Conservation (phyloP, 179 eudicot genomes). For the Silene vulgaris region DNA sequence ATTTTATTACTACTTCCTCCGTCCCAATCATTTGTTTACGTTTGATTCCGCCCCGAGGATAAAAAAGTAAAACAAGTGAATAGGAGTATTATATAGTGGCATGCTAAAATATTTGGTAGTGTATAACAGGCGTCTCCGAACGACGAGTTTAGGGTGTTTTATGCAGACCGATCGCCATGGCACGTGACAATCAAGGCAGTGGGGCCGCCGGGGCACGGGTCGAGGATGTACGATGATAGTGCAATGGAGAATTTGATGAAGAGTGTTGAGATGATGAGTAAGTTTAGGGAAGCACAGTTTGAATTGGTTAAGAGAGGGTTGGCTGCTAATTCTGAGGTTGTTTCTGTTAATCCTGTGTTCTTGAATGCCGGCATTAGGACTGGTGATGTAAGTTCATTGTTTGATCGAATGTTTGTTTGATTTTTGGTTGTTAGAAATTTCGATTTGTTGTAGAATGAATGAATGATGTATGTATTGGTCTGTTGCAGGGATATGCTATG, state of each 20-base stretch:
- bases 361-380: conserved; percentile 67
- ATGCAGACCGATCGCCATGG: conserved; percentile 82
- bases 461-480: conserved; percentile 5
- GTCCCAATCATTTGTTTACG: too few relatives aligned
- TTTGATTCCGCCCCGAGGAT: too few relatives aligned
- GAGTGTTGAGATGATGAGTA: conserved; percentile 59
- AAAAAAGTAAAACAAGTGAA: too few relatives aligned
- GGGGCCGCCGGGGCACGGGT: conserved; percentile 77
- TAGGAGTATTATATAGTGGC: too few relatives aligned
- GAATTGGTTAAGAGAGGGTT: conserved; percentile 69
- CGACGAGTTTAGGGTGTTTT: conserved; percentile 70
- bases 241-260: conserved; percentile 89
- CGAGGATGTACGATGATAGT: conserved; percentile 62
- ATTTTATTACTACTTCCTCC: too few relatives aligned
- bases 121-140: conserved; percentile 44
- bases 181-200: conserved; percentile 56
- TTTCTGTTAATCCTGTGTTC: conserved; percentile 83
- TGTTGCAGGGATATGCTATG: conserved; percentile 83
- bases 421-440: not conserved
- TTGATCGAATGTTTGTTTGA: conserved; percentile 21
- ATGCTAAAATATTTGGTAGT: too few relatives aligned
- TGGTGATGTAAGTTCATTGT: conserved; percentile 37
- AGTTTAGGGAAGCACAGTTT: conserved; percentile 67
- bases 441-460: too few relatives aligned
- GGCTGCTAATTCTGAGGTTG: conserved; percentile 60